Base-by-base conservation (phyloP, 2,329 filamentous ascomycete species). In the Diaporthe citrichinensis region DNA sequence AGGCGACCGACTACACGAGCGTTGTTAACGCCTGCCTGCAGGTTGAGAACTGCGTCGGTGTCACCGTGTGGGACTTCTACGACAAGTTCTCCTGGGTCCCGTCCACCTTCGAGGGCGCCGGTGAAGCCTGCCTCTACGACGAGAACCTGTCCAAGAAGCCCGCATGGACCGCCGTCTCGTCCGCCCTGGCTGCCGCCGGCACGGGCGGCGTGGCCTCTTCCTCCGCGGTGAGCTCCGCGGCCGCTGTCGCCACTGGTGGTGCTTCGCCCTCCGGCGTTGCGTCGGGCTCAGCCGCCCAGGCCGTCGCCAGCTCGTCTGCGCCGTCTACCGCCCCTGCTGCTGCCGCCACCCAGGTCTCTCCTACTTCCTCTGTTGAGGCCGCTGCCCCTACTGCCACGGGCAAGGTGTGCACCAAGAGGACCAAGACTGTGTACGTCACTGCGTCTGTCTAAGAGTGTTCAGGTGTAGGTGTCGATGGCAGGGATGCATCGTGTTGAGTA, bases 1-100 rank as follows among this genome's bases (percentile, higher is more conserved):
- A 91, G 82, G 86, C 85, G 0, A 80, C 80, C 41, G 86, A 88
- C 77, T 91, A 88, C 79, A 84, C 79, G 53, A 80, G 80, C 74
- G 81, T 85, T 12, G 81, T 82, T 6, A 78, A 80, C 69, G 82
- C 84, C 8, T 86, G 84, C 77, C 77, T 86, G 9, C 81, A 83
- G 67, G 79, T 81, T 41, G 73, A 77, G 39, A 77, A 78, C 57
- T 88, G 86, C 77, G 80, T 87, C 4, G 86, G 86, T 17, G 82
- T 87, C 34, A 87, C 85, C 17, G 80, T 86, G 62, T 87, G 85
- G 85, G 82, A 83, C 78, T 86, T 83, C 76, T 82, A 82, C 55
- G 85, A 87, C 79, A 84, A 84, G 80, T 84, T 86, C 79, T 82
- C 80, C 68, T 86, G 85, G 85, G 80, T 86, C 53, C 85, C 85